Conservation (phyloP, 2,329 filamentous ascomycete species). For the Talaromyces rugulosus region DNA sequence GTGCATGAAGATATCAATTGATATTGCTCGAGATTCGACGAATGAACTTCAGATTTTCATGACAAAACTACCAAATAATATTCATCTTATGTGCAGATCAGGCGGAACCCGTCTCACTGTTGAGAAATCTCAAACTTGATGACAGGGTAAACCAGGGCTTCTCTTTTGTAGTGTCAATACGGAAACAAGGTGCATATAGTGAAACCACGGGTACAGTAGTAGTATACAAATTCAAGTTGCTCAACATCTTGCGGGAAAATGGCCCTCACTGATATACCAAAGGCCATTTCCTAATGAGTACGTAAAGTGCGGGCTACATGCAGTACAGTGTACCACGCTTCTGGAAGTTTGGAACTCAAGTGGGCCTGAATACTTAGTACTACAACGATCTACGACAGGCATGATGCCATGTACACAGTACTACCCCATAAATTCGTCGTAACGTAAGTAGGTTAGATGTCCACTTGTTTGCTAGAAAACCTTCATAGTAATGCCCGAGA, state of each 20-base stretch:
- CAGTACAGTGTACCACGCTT: too few species aligned
- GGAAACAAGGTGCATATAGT: too few species aligned
- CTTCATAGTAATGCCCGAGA: neutral
- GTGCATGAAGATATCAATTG: neutral
- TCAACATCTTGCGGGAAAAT: neutral
- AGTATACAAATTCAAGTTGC: too few species aligned
- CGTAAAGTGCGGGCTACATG: too few species aligned
- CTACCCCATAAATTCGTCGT: too few species aligned
- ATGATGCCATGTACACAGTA: too few species aligned
- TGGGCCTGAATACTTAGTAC: too few species aligned
- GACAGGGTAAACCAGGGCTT: neutral
- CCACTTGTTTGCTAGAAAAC: neutral
- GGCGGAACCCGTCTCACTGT: too few species aligned
- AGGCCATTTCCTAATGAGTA: neutral
- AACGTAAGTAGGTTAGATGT: too few species aligned
- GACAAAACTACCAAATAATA: neutral
- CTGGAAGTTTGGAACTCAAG: neutral
- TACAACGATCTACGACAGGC: too few species aligned
- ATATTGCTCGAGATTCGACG: neutral
- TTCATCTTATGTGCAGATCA: neutral
- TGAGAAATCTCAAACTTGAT: neutral
- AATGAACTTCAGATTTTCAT: neutral
- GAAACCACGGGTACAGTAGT: too few species aligned
- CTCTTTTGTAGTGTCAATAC: neutral
- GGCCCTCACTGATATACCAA: neutral